phyloP scores from a whole-genome alignment of 352 stramenopile genomes.

The Phytopythium cucurbitacearum region DNA sequence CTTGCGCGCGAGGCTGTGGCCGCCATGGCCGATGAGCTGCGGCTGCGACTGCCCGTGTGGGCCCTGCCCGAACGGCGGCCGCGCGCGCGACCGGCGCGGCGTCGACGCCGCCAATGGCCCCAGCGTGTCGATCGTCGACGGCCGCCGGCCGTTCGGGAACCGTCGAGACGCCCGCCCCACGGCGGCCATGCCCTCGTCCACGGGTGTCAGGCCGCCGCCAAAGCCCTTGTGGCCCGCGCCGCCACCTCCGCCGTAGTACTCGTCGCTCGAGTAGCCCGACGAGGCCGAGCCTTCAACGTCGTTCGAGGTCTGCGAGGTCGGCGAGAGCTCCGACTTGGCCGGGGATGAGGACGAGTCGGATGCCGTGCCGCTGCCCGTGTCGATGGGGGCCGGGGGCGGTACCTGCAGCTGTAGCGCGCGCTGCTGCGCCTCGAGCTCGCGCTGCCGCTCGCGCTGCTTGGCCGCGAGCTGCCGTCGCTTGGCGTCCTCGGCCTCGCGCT shows the following conservation, averaged over 20 bases:
- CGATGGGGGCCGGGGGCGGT: constrained; percentile 32
- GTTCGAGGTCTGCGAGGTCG: constrained; percentile 53
- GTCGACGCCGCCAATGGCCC: constrained; percentile 8
- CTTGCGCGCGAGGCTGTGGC: constrained; percentile 48
- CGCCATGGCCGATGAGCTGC: constrained; percentile 22
- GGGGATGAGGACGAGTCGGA: constrained; percentile 66
- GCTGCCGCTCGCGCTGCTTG: constrained; percentile 23
- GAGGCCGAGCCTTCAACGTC: constrained; percentile 64
- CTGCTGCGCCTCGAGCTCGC: constrained; percentile 2
- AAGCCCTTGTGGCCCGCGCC: constrained; percentile 2
- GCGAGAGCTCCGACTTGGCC: constrained; percentile 11
- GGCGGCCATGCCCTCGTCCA: not conserved
- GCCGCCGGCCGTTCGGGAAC: constrained; percentile 40
- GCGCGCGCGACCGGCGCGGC: not conserved
- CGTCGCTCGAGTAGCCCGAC: constrained; percentile 68
- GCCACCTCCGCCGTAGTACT: constrained; percentile 15
- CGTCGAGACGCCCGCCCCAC: constrained; percentile 24
- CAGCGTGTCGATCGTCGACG: constrained; percentile 36
- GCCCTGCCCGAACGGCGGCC: not conserved
- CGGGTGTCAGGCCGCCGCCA: not conserved
- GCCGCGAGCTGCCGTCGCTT: constrained; percentile 9
- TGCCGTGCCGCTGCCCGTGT: constrained; percentile 58
- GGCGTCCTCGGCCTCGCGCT: constrained; percentile 14
- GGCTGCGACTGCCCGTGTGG: constrained; percentile 13
- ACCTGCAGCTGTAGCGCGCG: constrained; percentile 8